phyloP scores from a whole-genome alignment of 1,284 basidiomycete genomes.

The Amylostereum areolatum region DNA sequence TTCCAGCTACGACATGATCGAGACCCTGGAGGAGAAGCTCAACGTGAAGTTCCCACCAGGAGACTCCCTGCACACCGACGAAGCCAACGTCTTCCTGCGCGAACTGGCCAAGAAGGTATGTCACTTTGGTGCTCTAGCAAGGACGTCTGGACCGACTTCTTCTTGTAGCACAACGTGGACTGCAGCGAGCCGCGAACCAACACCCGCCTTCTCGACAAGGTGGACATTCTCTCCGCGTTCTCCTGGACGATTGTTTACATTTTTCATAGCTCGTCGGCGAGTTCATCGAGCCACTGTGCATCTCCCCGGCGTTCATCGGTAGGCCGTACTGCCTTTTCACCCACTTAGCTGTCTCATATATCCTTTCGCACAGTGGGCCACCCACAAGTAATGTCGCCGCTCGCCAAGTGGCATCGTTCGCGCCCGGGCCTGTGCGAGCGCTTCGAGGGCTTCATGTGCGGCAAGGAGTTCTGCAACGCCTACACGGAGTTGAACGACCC shows the following conservation, averaged over 20 bases:
- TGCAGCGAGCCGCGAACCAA: slow-evolving; percentile 95
- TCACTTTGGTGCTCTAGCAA: not conserved
- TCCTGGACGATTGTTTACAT: too few relatives aligned
- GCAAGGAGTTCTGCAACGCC: slow-evolving; percentile 97
- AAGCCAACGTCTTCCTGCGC: slow-evolving; percentile 86
- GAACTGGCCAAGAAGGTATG: slow-evolving; percentile 80
- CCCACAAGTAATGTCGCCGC: slow-evolving; percentile 98
- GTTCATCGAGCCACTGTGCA: slow-evolving; percentile 94
- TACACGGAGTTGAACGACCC: slow-evolving; percentile 99
- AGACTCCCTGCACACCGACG: slow-evolving; percentile 84
- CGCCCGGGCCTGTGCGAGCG: slow-evolving; percentile 95
- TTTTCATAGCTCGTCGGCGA: slow-evolving; percentile 82
- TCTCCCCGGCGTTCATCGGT: slow-evolving; percentile 96
- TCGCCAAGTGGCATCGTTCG: slow-evolving; percentile 94
- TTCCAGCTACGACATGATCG: slow-evolving; percentile 97
- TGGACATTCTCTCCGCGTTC: too few relatives aligned
- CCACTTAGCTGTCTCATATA: slow-evolving; percentile 1
- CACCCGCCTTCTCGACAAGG: slow-evolving; percentile 95
- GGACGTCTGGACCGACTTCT: too few relatives aligned
- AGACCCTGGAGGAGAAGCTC: slow-evolving; percentile 92
- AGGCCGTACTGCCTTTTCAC: slow-evolving; percentile 69
- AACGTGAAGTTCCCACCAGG: slow-evolving; percentile 91
- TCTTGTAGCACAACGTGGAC: slow-evolving; percentile 84
- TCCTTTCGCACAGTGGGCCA: slow-evolving; percentile 69
- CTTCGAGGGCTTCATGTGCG: slow-evolving; percentile 98